Conservation (phyloP, 768 basidiomycete species). For the Trametes villosa region DNA sequence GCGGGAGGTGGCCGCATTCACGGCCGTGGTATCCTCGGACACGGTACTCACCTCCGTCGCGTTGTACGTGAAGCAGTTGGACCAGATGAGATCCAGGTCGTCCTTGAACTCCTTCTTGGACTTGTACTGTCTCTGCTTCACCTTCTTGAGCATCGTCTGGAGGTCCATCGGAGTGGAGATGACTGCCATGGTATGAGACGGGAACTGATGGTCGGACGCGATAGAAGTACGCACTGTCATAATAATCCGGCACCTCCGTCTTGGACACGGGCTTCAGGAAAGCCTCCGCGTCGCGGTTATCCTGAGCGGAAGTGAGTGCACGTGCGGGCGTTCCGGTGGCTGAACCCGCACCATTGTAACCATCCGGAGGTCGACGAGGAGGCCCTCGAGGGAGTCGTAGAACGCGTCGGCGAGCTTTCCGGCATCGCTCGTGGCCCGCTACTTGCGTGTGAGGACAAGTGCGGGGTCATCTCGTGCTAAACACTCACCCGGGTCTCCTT, state of each 20-base stretch:
- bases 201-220: too few relatives aligned
- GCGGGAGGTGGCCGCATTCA: neutral
- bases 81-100: constrained; percentile 96
- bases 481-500: constrained; percentile 84
- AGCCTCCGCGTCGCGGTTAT: constrained; percentile 89
- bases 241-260: constrained; percentile 91
- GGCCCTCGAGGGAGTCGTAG: constrained; percentile 91
- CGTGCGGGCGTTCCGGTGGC: constrained; percentile 36
- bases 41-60: constrained; percentile 74
- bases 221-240: constrained; percentile 64
- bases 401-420: constrained; percentile 83
- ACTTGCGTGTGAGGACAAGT: constrained; percentile 17
- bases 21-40: neutral
- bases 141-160: constrained; percentile 89
- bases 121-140: constrained; percentile 91
- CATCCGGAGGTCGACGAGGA: constrained; percentile 83
- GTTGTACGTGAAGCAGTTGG: constrained; percentile 93
- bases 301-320: constrained; percentile 44
- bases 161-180: constrained; percentile 97
- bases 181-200: constrained; percentile 50
- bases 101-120: constrained; percentile 92
- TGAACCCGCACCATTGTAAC: constrained; percentile 60
- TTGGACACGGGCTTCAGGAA: constrained; percentile 94
- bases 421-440: constrained; percentile 63
- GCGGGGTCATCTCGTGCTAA: constrained; percentile 24